Evolutionary conservation across 2,329 filamentous ascomycete species (phyloP).

Genomic region (Alternaria gaisen): DNA sequence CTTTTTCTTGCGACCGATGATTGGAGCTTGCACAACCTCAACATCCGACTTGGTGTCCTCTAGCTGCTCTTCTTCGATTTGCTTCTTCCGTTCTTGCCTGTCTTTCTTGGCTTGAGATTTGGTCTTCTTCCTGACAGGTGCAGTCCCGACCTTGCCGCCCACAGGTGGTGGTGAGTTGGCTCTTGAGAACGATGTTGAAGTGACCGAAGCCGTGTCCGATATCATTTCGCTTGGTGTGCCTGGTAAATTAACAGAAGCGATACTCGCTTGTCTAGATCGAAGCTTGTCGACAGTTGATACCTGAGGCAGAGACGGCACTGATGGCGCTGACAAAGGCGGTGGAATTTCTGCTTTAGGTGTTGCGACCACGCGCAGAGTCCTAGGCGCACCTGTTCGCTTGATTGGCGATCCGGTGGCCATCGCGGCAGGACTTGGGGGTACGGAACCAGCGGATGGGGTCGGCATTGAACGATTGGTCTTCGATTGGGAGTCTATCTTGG

Average conservation of each 20-base stretch:
- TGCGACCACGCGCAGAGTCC: constrained; percentile 74
- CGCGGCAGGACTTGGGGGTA: constrained; percentile 62
- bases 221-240: constrained; percentile 79
- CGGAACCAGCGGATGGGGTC: constrained; percentile 58
- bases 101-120: constrained; percentile 84
- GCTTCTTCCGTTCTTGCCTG: constrained; percentile 67
- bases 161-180: constrained; percentile 73
- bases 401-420: constrained; percentile 57
- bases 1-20: constrained; percentile 84
- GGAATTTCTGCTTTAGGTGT: constrained; percentile 70
- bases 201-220: constrained; percentile 78
- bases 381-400: constrained; percentile 58
- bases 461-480: constrained; percentile 40
- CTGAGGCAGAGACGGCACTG: constrained; percentile 43
- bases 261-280: constrained; percentile 61
- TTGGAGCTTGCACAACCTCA: constrained; percentile 70
- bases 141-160: constrained; percentile 71
- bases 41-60: constrained; percentile 57
- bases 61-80: constrained; percentile 69
- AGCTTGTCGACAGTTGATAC: constrained; percentile 52
- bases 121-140: constrained; percentile 73
- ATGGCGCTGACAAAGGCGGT: constrained; percentile 48
- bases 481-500: constrained; percentile 34
- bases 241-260: constrained; percentile 70
- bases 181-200: constrained; percentile 76